A percentile compares a stretch with the other conserved stretches of the same genome.
phyloP scores from a whole-genome alignment of 495 filamentous ascomycete species.

The Diplogelasinospora grovesii region DNA sequence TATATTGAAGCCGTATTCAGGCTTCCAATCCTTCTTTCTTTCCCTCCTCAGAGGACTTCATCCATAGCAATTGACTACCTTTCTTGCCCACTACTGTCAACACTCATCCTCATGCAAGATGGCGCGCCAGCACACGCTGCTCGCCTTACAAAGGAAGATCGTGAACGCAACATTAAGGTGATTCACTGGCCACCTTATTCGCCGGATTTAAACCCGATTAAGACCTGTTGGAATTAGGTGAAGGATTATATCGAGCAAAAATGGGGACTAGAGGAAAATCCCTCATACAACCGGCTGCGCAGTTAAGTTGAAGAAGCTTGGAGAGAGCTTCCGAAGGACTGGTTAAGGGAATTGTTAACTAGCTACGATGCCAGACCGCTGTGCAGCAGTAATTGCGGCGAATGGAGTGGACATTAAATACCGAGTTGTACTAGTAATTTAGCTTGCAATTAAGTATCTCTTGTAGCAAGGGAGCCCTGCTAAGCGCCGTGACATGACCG shows the following conservation, averaged over 20 bases:
- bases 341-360: conserved; percentile 18
- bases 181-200: conserved; percentile 19
- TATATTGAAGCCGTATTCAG: too few relatives aligned
- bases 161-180: conserved; percentile 10
- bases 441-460: too few relatives aligned
- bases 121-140: conserved; percentile 10
- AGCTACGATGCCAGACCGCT: conserved; percentile 16
- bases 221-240: conserved; percentile 25
- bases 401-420: conserved; percentile 24
- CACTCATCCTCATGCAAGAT: conserved; percentile 22
- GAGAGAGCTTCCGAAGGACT: conserved; percentile 13
- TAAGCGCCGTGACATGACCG: too few relatives aligned
- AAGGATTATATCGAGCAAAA: conserved; percentile 20
- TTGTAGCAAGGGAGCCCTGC: too few relatives aligned
- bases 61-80: too few relatives aligned
- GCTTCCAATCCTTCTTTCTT: too few relatives aligned
- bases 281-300: conserved; percentile 11
- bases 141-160: conserved; percentile 1
- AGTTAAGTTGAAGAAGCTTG: conserved; percentile 18
- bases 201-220: conserved; percentile 24
- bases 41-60: too few relatives aligned
- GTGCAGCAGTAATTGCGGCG: conserved; percentile 22
- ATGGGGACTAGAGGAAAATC: conserved; percentile 11
- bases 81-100: too few relatives aligned
- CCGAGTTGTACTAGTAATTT: neutral